phyloP scores from a whole-genome alignment of 2,329 filamentous ascomycete genomes.

The Aspergillus versicolor region DNA sequence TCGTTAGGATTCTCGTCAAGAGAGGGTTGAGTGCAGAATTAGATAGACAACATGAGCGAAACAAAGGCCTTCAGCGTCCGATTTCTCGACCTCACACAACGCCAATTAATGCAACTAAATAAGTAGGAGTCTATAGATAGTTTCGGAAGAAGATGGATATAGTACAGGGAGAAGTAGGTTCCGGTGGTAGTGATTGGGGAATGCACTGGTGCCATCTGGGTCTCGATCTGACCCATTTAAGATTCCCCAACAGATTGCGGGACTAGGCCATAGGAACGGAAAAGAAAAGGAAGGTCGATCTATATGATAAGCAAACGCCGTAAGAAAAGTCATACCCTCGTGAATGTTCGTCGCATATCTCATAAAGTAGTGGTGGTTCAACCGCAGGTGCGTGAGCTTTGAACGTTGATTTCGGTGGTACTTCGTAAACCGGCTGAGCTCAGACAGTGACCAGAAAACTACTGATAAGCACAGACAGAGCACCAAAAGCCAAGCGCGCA shows the following conservation, averaged over 20 bases:
- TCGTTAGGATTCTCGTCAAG: not conserved
- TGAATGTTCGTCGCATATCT: slow-evolving; percentile 11
- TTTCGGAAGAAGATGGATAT: not conserved
- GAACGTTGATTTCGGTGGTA: not conserved
- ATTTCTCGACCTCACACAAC: not conserved
- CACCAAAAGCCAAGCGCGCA: slow-evolving; percentile 15
- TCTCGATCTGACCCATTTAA: not conserved
- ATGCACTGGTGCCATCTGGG: not conserved
- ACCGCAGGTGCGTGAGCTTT: not conserved
- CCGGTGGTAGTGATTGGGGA: not conserved
- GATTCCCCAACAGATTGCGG: not conserved
- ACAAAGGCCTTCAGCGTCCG: not conserved
- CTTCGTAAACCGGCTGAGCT: not conserved
- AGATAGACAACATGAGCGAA: not conserved
- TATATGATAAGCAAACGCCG: slow-evolving; percentile 8
- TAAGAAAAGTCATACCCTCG: slow-evolving; percentile 13
- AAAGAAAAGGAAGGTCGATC: slow-evolving; percentile 4
- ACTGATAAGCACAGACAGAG: slow-evolving; percentile 25
- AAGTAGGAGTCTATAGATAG: slow-evolving; percentile 6
- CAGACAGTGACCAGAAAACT: slow-evolving; percentile 21
- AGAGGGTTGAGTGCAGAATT: not conserved
- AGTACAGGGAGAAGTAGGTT: slow-evolving; percentile 5
- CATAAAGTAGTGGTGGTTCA: slow-evolving; percentile 6
- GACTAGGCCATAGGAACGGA: not conserved
- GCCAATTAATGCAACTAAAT: not conserved